Base-by-base conservation (phyloP, 2,329 filamentous ascomycete species). In the Fusarium papillatum region DNA sequence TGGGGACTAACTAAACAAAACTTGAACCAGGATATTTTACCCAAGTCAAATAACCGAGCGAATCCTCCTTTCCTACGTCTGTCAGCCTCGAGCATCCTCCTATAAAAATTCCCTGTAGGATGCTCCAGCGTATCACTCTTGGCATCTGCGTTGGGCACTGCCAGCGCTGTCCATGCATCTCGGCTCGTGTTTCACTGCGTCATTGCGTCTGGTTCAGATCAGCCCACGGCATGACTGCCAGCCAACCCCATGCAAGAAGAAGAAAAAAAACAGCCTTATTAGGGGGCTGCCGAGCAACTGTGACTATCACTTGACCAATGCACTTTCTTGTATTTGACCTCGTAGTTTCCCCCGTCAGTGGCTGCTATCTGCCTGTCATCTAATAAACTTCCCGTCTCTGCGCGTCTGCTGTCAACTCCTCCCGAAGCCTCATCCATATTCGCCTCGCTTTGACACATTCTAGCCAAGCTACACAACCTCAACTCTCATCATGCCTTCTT, bases 401-500 rank as follows among this genome's bases (percentile, higher is more conserved):
- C 53, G 19, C 29, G 53, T 14, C 53, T 31, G 11, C 7, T 55
- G 50, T 53, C 26, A 53, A 31, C 50, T 22, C 29, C 17, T 24
- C 39, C 17, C 53, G 39, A 41, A 43, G 24, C 24, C 22, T 24
- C 43, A 38, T 34, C 59, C 13, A 57, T 36, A 36, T 22, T 53
- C 64, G 41, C 43, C 50, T 39, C 36, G 6, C 24, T 59, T 34
- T 50, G 50, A 16, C 22, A 41, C 36, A 29, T 36, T 64, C 19
- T 16, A 63, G 46, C 3, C 13, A 50, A 59, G 9, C 6, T 22
- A 29, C 19, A 22, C 13, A 22, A n/a, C 50, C 26, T 26, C 50
- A 7, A 34, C 29, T 19, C 17, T 24, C 38, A 76, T 31, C 29
- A 84, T 84, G 82, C 76, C 76, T 73, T 80, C 78, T 24, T 50